Evolutionary conservation across 2,329 filamentous ascomycete genomes (phyloP), one percentile per base, ranked within the genome.

Genomic region (Aspergillus transmontanensis): DNA sequence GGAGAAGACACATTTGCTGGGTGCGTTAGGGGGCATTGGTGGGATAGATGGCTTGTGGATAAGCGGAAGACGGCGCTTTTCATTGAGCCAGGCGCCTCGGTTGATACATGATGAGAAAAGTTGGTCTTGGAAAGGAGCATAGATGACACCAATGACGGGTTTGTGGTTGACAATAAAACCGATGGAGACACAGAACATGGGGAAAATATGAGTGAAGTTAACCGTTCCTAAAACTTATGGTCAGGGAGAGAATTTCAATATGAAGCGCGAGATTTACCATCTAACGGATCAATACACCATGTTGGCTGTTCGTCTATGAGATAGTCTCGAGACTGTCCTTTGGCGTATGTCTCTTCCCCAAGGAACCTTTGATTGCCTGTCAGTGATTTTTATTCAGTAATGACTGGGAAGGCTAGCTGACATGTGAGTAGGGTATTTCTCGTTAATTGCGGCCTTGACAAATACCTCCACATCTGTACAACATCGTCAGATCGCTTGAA

Each of bases 161-260:
- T 81, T 76, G 7, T 84, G 82, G 21, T 84, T 76, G 60, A 91
- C 72, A 28, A 89, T 81, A 71, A 93, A 88, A 56, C 84, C 90
- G 71, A 93, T 92, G 41, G 89, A 91, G 50, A 93, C 88, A 76
- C 91, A 93, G 79, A 91, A 93, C 88, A 92, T 92, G 63, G 90
- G 90, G 72, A 92, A 92, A 6, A 92, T 83, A 75, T 93, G 91
- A 34, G 90, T 91, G 79, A 90, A 93, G 81, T 93, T 93, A 64
- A 93, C 90, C 3, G 91, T 93, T 50, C 84, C 82, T 83, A 56
- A 16, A 21, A 12, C 10, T 43, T 45, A n/a, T 28, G 1, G 19
- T 62, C 48, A 64, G 59, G n/a, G n/a, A 34, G 10, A 32, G 4
- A 14, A 6, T 55, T 6, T 19, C 50, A 23, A 36, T n/a, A 16